Base-by-base conservation (phyloP, 2,329 filamentous ascomycete genomes). In the Calonectria leucothoes region DNA sequence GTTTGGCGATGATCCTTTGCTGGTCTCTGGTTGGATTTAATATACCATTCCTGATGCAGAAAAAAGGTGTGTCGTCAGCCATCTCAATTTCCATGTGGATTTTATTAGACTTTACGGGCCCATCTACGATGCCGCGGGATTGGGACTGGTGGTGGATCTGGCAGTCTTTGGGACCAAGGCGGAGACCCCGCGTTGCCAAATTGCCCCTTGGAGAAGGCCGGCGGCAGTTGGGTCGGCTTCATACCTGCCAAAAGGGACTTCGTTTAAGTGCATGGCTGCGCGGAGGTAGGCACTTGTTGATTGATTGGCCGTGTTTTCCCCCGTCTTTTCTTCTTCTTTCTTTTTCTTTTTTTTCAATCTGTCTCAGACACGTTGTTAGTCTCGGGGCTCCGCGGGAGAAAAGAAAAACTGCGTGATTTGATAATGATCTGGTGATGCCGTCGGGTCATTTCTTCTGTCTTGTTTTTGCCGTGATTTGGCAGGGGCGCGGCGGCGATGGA, bases 211-310 rank as follows among this genome's bases (percentile, higher is more conserved):
- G 70, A 66, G 66, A 66, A 51, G 27, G 12, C n/a, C 31, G 45
- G 70, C 70, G 70, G 70, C 66, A 72, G 66, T 72, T 72, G 65
- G 29, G 48, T 48, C 70, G 70, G 70, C 61, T 66, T 48, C 37
- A 27, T 45, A 45, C 42, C 55, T 39, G 33, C 8, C n/a, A 35
- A 25, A 39, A 7, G 5, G 23, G n/a, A 27, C 23, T 23, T 23
- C 42, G 27, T 8, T 66, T 66, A 66, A 20, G 20, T 27, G 42
- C 63, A 66, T 66, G 48, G 5, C 42, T n/a, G 31, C n/a, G 31
- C 14, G 31, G 25, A 23, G 23, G 31, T 6, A n/a, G n/a, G 20
- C 11, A 45, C n/a, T 17, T n/a, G 15, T 29, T 17, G 23, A 51
- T 29, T 8, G 17, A n/a, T n/a, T n/a, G n/a, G n/a, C n/a, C n/a